Base-by-base conservation (phyloP, 139 green algal genomes). In the Chlamydomonas urium region DNA sequence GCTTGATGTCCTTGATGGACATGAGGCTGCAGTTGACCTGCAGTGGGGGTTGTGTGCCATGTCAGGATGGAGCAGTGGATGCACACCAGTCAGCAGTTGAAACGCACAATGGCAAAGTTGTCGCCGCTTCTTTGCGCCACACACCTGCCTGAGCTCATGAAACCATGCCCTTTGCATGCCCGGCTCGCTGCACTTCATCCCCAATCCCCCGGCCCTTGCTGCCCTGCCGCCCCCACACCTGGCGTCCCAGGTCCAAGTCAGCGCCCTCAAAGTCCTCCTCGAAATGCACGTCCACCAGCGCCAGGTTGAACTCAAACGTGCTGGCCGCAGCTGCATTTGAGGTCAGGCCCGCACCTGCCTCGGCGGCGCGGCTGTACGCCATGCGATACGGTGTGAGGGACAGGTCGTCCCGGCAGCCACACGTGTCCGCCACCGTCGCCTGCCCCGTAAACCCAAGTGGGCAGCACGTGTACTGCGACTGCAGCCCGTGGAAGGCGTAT, bases 231-330 rank as follows among this genome's bases (percentile, higher is more conserved):
- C n/a, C n/a, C n/a, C 53, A 17, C 26, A 63, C 53, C 53, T 14
- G n/a, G 17, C 21, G n/a, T 14, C 53, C 60, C 31, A 58, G 60
- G 6, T 76, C 32, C 23, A 65, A 31, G 60, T 76, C 71, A 4
- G 63, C 23, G 32, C 71, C 71, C 19, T 76, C 71, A 65, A 71
- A 71, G 32, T 76, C 71, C 36, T 53, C 26, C 71, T 19, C 2
- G 14, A 65, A 10, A n/a, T 26, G 8, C 10, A 57, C 10, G 2
- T 79, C 69, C 0, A 80, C 56, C 53, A 66, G 34, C 3, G 34
- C 73, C 31, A 83, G 4, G 48, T 79, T 78, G 56, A 83, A 79
- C n/a, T 75, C 75, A 47, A 70, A 80, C 23, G 74, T 69, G 31
- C 63, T 70, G 32, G 29, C 32, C 26, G 37, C 47, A 28, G 14